These are phyloP conservation scores for Scheffersomyces titani DNA, from an alignment of 1,139 yeast genomes.

Conservation along the genomic window DNA sequence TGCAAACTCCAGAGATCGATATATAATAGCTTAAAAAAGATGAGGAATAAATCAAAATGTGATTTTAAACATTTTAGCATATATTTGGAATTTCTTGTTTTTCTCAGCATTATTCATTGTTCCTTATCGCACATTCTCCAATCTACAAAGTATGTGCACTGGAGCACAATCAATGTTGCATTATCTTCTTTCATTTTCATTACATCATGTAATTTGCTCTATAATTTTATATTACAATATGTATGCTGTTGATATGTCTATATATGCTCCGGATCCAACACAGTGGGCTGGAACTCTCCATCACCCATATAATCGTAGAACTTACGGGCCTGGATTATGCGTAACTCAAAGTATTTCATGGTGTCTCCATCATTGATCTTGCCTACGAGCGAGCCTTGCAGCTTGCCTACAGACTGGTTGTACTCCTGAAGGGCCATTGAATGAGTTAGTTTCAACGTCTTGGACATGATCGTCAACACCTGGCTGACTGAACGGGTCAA, in stretches of 20 bases:
- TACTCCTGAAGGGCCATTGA: slow-evolving; percentile 16
- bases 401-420: slow-evolving; percentile 4
- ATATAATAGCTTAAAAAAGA: too few species aligned
- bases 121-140: too few species aligned
- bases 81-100: too few species aligned
- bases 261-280: neutral
- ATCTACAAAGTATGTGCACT: too few species aligned
- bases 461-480: slow-evolving; percentile 51
- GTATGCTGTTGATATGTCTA: neutral
- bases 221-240: neutral
- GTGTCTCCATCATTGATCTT: slow-evolving; percentile 37
- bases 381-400: slow-evolving; percentile 14
- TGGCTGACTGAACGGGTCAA: slow-evolving; percentile 44
- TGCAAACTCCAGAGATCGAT: too few species aligned
- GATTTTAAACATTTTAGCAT: too few species aligned
- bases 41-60: too few species aligned
- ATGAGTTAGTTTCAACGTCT: slow-evolving; percentile 46
- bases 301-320: slow-evolving; percentile 26
- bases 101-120: too few species aligned
- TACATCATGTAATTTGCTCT: neutral
- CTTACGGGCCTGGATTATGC: slow-evolving; percentile 36
- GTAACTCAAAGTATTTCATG: slow-evolving; percentile 45
- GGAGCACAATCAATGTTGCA: neutral
- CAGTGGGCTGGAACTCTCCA: slow-evolving; percentile 15
- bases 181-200: neutral